These are phyloP conservation scores for Termitomyces sp. DNA, from an alignment of 768 basidiomycete genomes.

Conservation along the genomic window DNA sequence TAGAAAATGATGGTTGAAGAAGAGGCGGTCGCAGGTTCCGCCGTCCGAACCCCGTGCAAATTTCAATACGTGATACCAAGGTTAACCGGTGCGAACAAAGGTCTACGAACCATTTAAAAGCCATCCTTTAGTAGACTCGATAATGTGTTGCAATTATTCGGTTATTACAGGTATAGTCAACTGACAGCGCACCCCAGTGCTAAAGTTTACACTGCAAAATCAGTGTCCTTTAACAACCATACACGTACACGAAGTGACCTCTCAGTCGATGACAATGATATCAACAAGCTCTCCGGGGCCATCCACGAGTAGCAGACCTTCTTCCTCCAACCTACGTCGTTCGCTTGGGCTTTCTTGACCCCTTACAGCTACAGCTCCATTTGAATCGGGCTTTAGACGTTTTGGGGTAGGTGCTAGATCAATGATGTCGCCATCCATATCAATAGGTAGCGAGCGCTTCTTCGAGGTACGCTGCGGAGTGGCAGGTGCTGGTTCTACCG, in stretches of 20 bases:
- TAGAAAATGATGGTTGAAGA: no score
- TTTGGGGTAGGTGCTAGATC: conserved; percentile 57
- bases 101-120: neutral
- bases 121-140: neutral
- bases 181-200: neutral
- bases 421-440: conserved; percentile 47
- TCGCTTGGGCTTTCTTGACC: conserved; percentile 52
- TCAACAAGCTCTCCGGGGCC: conserved; percentile 51
- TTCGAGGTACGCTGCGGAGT: conserved; percentile 36
- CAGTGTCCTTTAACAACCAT: neutral
- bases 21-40: no score
- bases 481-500: conserved; percentile 32
- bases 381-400: conserved; percentile 29
- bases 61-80: no score
- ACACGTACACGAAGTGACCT: neutral
- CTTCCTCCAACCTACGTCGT: conserved; percentile 61
- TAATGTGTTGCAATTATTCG: neutral
- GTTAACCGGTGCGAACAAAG: no score
- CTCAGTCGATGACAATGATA: conserved; percentile 46
- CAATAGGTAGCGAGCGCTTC: conserved; percentile 55
- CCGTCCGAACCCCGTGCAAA: no score
- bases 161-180: neutral
- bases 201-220: neutral
- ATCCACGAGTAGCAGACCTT: conserved; percentile 69
- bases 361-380: conserved; percentile 13